Percentiles rank a stretch among this genome's conserved stretches.
phyloP scores from a whole-genome alignment of 139 green algal species.

The Diplosphaera chodatii region DNA sequence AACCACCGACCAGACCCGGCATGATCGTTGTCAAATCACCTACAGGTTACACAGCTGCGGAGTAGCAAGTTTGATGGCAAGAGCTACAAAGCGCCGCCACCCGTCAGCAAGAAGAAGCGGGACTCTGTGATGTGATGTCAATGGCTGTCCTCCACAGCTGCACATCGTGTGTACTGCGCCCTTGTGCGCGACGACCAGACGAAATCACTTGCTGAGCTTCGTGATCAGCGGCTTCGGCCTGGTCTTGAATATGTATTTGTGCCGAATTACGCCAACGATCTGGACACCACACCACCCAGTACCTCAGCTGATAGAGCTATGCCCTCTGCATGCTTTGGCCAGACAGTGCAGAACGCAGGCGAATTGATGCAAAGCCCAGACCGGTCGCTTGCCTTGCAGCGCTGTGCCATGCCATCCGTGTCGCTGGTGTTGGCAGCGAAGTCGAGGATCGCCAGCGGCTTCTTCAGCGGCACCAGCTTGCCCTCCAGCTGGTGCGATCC shows the following conservation, averaged over 20 bases:
- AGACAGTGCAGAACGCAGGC: too few relatives aligned
- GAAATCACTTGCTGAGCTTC: conserved; percentile 27
- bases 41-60: conserved; percentile 8
- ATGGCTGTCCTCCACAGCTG: too few relatives aligned
- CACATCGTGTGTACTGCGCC: too few relatives aligned
- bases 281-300: too few relatives aligned
- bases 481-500: conserved; percentile 82
- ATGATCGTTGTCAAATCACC: too few relatives aligned
- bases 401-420: neutral
- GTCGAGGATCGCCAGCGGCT: conserved; percentile 69
- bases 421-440: neutral
- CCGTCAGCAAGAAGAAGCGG: neutral
- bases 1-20: too few relatives aligned
- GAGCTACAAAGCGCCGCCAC: conserved; percentile 59
- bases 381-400: neutral
- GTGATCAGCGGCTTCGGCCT: conserved; percentile 68
- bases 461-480: conserved; percentile 66
- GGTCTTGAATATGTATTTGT: conserved; percentile 80
- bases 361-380: too few relatives aligned
- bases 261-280: conserved; percentile 65
- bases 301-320: too few relatives aligned
- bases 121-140: too few relatives aligned
- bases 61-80: conserved; percentile 44
- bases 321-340: too few relatives aligned
- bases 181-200: too few relatives aligned